Evolutionary conservation across 345 rosid species (phyloP).

Genomic region (Alliaria petiolata): DNA sequence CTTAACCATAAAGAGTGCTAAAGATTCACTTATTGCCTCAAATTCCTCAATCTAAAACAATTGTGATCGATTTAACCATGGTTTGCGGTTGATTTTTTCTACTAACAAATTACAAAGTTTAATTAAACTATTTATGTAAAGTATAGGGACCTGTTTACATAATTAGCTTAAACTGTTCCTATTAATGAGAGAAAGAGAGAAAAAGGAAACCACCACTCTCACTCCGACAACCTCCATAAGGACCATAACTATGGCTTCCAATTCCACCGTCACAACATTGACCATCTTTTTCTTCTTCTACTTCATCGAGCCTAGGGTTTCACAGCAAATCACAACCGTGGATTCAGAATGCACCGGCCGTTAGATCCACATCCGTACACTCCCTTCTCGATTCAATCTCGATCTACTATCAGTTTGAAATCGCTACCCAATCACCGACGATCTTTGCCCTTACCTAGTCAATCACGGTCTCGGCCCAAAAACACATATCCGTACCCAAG

Average conservation of each 20-base stretch:
- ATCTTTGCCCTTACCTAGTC: constrained; percentile 66
- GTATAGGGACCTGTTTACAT: background rate
- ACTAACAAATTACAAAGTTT: fast-evolving
- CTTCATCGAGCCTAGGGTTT: constrained; percentile 3
- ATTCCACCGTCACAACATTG: constrained; percentile 15
- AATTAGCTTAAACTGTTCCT: background rate
- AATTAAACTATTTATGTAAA: background rate
- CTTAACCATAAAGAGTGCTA: background rate
- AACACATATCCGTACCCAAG: constrained; percentile 76
- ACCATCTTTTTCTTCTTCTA: constrained; percentile 11
- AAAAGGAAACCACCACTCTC: constrained; percentile 9
- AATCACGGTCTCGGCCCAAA: constrained; percentile 90
- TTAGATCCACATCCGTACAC: constrained; percentile 83
- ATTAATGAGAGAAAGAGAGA: background rate
- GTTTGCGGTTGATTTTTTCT: background rate
- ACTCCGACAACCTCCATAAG: constrained; percentile 19
- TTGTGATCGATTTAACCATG: background rate
- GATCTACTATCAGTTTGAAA: constrained; percentile 84
- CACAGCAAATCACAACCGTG: constrained; percentile 32
- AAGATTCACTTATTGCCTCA: no score
- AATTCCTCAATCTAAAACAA: no score
- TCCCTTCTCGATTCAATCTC: constrained; percentile 76
- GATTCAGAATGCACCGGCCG: constrained; percentile 55
- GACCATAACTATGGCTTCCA: constrained; percentile 37
- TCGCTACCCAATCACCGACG: constrained; percentile 50